phyloP scores from a whole-genome alignment of 139 green algal species.

The Trebouxia sp. region DNA sequence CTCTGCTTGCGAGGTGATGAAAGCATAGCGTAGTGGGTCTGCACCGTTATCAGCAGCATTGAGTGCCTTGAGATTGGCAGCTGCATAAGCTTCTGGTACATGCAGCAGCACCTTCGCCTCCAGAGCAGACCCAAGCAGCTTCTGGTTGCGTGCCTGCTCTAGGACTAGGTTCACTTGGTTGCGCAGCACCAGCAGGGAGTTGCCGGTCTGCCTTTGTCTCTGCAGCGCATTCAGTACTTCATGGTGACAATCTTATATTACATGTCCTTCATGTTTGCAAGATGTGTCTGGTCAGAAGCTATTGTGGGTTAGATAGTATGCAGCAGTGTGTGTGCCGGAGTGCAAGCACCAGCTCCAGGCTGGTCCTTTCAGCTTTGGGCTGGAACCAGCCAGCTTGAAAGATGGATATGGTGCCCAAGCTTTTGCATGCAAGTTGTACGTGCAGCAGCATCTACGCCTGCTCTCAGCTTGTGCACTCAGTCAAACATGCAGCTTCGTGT shows the following conservation, averaged over 20 bases:
- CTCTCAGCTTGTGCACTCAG: too few relatives aligned
- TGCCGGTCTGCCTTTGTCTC: background rate
- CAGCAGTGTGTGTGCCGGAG: too few relatives aligned
- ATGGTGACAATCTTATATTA: too few relatives aligned
- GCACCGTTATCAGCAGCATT: conserved; percentile 61
- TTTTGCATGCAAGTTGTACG: too few relatives aligned
- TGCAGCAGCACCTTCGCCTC: conserved; percentile 75
- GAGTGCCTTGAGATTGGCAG: conserved; percentile 55
- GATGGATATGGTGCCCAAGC: conserved; percentile 58
- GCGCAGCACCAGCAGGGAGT: conserved; percentile 28
- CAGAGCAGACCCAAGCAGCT: conserved; percentile 78
- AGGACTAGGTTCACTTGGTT: conserved; percentile 50
- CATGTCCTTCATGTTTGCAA: too few relatives aligned
- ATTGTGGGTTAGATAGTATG: too few relatives aligned
- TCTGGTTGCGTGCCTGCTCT: conserved; percentile 75
- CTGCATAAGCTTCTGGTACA: conserved; percentile 51
- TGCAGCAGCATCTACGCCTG: too few relatives aligned
- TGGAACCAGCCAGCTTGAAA: conserved; percentile 65
- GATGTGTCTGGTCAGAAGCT: too few relatives aligned
- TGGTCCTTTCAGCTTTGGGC: background rate
- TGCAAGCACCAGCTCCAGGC: background rate
- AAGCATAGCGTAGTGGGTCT: conserved; percentile 83
- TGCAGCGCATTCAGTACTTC: too few relatives aligned
- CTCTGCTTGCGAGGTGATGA: conserved; percentile 73
- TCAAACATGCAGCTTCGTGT: too few relatives aligned